Percentiles rank a stretch among this genome's conserved stretches.
phyloP scores from a whole-genome alignment of 2,329 filamentous ascomycete genomes.

The Colletotrichum falcatum region DNA sequence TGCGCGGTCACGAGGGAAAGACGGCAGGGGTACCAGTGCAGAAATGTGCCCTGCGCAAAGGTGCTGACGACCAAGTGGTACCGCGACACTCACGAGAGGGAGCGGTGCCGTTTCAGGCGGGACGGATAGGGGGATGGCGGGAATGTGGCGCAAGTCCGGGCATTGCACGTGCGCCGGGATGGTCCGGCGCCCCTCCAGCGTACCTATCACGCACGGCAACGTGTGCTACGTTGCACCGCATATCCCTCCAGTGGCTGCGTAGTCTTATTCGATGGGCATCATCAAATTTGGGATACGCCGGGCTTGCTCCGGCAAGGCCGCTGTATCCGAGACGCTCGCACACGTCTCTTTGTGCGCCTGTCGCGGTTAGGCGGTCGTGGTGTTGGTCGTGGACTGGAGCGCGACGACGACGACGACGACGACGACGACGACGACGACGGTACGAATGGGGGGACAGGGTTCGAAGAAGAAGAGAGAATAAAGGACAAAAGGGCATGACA shows the following conservation, averaged over 20 bases:
- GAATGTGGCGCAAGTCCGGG: neutral
- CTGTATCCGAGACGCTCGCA: neutral
- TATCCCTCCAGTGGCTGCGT: neutral
- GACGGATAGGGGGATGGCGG: neutral
- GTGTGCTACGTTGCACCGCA: rapidly evolving
- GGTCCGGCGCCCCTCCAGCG: neutral
- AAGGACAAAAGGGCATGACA: neutral
- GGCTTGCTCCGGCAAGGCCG: neutral
- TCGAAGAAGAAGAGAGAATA: neutral
- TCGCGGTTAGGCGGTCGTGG: neutral
- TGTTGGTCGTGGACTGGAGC: neutral
- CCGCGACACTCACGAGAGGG: slow-evolving; percentile 45
- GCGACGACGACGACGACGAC: neutral
- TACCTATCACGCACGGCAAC: neutral
- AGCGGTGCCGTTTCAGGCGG: slow-evolving; percentile 44
- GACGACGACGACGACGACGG: no score
- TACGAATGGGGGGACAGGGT: neutral
- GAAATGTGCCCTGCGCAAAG: slow-evolving; percentile 45
- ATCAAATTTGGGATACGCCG: no score
- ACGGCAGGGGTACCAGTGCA: slow-evolving; percentile 44
- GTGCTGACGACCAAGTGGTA: slow-evolving; percentile 48
- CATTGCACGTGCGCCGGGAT: neutral
- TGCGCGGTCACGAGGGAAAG: slow-evolving; percentile 44
- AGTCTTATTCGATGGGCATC: neutral
- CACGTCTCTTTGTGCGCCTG: neutral